A percentile compares a stretch with the other conserved stretches of the same genome.
Conservation (phyloP, 176 grass and related monocot species). For the Zea luxurians region DNA sequence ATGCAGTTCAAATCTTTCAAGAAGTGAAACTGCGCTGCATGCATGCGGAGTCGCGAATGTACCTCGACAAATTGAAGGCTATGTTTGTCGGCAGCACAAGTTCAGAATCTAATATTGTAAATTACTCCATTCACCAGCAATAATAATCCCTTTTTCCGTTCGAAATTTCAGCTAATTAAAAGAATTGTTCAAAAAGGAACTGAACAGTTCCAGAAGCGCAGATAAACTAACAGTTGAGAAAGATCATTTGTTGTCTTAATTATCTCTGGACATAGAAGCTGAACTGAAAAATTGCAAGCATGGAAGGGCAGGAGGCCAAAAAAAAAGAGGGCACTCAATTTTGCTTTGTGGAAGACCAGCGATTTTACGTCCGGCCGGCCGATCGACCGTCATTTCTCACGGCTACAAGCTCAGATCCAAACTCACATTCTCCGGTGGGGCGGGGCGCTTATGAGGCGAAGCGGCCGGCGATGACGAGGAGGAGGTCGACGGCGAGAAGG, state of each 20-base stretch:
- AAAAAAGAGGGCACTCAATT: neutral
- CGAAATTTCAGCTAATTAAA: neutral
- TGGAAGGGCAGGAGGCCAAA: no score
- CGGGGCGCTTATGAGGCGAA: conserved; percentile 32
- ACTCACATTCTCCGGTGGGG: conserved; percentile 50
- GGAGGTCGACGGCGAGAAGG: conserved; percentile 51
- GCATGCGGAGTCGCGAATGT: neutral
- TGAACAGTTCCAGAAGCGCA: neutral
- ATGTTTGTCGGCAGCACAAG: no score
- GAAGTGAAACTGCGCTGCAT: neutral
- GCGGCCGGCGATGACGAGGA: conserved; percentile 37
- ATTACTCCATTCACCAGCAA: neutral
- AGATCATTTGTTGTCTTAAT: no score
- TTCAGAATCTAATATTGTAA: no score
- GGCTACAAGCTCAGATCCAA: conserved; percentile 84
- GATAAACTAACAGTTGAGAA: neutral
- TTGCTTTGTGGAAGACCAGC: conserved; percentile 25
- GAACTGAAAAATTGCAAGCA: no score
- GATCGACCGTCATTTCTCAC: conserved; percentile 24
- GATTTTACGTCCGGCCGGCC: conserved; percentile 23
- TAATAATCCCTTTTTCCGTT: neutral
- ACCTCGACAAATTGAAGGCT: neutral
- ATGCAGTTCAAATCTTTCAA: neutral
- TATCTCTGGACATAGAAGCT: no score
- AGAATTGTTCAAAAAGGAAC: neutral